Evolutionary conservation across 768 basidiomycete genomes (phyloP), one percentile per base, ranked within the genome.

Genomic region (Plicaturopsis crispa): DNA sequence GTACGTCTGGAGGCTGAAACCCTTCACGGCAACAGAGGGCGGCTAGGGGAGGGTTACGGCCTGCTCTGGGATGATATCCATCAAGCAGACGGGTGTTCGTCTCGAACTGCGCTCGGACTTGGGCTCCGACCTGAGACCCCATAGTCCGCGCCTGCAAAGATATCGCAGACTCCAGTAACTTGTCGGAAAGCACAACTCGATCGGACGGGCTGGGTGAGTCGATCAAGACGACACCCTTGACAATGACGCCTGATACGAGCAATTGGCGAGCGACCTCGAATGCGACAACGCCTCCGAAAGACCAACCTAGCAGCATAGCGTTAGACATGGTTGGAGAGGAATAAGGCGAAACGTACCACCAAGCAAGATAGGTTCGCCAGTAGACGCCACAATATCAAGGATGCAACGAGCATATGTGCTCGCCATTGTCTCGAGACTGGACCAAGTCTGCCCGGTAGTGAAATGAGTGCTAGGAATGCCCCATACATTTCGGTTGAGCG

Each of bases 221-320:
- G 46, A 87, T 77, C 42, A 84, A 60, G 6, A 84, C 45, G 31
- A 86, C 59, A 0, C 81, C 84, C 36, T 60, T 59, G 16, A 81
- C 73, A 1, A 45, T 35, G 6, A 69, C 46, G 3, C 70, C 73
- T 4, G 50, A 59, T 14, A 46, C 54, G n/a, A 60, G 42, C 13
- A 85, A 67, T 19, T 72, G 70, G 1, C 65, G 67, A 13, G 77
- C 73, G 2, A 73, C 58, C 48, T 84, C 84, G 47, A 75, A 84
- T 0, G 84, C 80, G 0, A 75, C 72, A 4, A 84, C 75, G 2
- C 83, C 84, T 10, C 84, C 84, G 45, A 87, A 82, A 2, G 84
- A 87, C 83, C 83, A 87, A 0, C 84, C 84, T 85, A 38, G 2
- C 7, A 6, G 17, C 22, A 40, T 5, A 42, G 4, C 13, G 31